phyloP scores from a whole-genome alignment of 805 yeast species.

The Trichomonascus vanleenenianus region DNA sequence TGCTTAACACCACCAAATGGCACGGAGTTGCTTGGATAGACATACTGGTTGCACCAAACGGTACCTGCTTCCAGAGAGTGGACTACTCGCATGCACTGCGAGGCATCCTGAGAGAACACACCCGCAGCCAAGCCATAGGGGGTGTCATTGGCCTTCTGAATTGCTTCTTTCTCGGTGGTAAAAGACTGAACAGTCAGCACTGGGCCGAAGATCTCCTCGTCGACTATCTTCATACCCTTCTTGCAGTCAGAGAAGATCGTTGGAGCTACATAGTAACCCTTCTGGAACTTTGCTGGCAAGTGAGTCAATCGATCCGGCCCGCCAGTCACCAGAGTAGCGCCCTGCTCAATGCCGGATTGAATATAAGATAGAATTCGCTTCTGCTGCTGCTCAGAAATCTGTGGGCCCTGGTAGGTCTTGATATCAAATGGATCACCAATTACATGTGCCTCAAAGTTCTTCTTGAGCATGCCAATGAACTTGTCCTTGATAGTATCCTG shows the following conservation, averaged over 20 bases:
- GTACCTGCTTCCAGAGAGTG: constrained; percentile 56
- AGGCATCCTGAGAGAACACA: constrained; percentile 60
- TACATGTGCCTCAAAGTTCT: constrained; percentile 37
- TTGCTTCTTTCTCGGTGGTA: constrained; percentile 55
- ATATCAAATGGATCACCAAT: constrained; percentile 74
- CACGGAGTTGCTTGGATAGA: constrained; percentile 54
- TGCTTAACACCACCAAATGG: constrained; percentile 80
- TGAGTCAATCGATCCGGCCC: constrained; percentile 43
- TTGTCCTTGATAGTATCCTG: constrained; percentile 76
- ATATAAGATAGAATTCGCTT: constrained; percentile 68
- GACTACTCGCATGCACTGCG: constrained; percentile 57
- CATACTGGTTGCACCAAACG: constrained; percentile 65
- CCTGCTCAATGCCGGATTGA: constrained; percentile 69
- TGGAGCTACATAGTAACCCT: constrained; percentile 66
- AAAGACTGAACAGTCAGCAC: constrained; percentile 66
- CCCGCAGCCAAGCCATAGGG: constrained; percentile 80
- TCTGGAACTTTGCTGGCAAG: constrained; percentile 18
- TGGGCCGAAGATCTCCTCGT: constrained; percentile 89
- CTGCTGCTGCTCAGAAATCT: constrained; percentile 70
- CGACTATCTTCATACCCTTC: constrained; percentile 57
- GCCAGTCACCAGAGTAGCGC: constrained; percentile 75
- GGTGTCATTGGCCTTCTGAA: constrained; percentile 61
- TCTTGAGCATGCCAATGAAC: constrained; percentile 50
- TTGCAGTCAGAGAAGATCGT: constrained; percentile 68
- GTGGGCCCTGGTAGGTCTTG: constrained; percentile 79